Conservation (phyloP, 371 early-diverging fungal genomes). For the Parasitella parasitica region DNA sequence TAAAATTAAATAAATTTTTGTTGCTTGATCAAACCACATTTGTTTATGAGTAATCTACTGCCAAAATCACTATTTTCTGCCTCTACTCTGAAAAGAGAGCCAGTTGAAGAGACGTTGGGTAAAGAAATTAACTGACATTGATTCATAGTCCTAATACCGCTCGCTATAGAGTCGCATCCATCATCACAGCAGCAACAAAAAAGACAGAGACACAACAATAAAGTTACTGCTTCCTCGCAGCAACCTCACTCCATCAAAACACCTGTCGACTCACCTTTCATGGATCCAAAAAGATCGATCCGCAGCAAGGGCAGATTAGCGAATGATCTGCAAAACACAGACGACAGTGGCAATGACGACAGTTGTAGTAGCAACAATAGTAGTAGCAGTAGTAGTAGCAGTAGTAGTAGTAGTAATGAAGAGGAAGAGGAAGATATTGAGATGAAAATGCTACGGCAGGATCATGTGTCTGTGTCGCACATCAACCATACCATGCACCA, state of each 20-base stretch:
- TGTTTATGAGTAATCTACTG: constrained; percentile 8
- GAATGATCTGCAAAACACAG: not conserved
- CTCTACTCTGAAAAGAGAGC: constrained; percentile 25
- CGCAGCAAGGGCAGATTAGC: not conserved
- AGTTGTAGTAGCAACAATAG: not conserved
- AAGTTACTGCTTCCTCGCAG: not conserved
- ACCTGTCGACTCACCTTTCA: not conserved
- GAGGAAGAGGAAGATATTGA: constrained; percentile 1
- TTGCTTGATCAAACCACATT: not conserved
- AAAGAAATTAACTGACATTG: not conserved
- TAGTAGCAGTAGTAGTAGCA: not conserved
- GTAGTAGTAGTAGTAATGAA: constrained; percentile 9
- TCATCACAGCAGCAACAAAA: not conserved
- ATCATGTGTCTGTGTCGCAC: not conserved
- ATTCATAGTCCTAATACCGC: too few species aligned
- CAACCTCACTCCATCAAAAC: not conserved
- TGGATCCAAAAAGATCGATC: not conserved
- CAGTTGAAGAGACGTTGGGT: not conserved
- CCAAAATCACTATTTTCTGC: constrained; percentile 23
- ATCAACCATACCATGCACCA: constrained; percentile 4
- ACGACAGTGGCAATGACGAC: not conserved
- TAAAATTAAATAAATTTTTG: not conserved
- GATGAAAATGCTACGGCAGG: not conserved
- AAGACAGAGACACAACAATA: not conserved
- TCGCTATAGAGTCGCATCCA: not conserved